Evolutionary conservation across 805 yeast species (phyloP).

Genomic region (Cyberlindnera euphorbiiphila): DNA sequence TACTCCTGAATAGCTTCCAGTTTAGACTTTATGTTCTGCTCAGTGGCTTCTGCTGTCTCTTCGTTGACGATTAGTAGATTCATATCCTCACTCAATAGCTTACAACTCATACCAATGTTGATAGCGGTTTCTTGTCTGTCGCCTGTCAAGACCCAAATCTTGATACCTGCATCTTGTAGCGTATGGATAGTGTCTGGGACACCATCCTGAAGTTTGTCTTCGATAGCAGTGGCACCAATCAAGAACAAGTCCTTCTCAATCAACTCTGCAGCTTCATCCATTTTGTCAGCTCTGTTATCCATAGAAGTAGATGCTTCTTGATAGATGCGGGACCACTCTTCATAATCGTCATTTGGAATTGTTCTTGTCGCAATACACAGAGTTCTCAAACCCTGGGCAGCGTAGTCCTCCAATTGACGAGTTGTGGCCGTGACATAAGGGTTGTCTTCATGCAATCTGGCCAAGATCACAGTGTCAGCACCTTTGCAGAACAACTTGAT

Average conservation of each 20-base stretch:
- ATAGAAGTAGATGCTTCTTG: slow-evolving; percentile 80
- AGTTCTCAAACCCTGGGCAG: slow-evolving; percentile 93
- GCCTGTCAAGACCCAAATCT: slow-evolving; percentile 97
- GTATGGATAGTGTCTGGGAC: slow-evolving; percentile 97
- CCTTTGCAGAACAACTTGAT: slow-evolving; percentile 91
- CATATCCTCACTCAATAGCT: slow-evolving; percentile 92
- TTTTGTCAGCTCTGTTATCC: slow-evolving; percentile 64
- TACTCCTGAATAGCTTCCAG: slow-evolving; percentile 67
- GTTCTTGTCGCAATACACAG: slow-evolving; percentile 87
- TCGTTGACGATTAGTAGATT: slow-evolving; percentile 86
- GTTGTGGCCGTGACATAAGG: slow-evolving; percentile 82
- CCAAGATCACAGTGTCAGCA: slow-evolving; percentile 94
- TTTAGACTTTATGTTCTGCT: slow-evolving; percentile 68
- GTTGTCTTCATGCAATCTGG: slow-evolving; percentile 66
- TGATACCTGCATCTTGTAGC: slow-evolving; percentile 93
- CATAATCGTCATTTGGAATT: slow-evolving; percentile 74
- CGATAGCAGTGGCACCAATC: slow-evolving; percentile 97
- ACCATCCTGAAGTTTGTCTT: slow-evolving; percentile 95
- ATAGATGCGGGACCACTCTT: slow-evolving; percentile 61
- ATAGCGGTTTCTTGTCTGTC: slow-evolving; percentile 98
- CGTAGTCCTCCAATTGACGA: slow-evolving; percentile 91
- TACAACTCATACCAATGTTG: slow-evolving; percentile 98
- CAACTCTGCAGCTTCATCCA: slow-evolving; percentile 85
- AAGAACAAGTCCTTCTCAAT: slow-evolving; percentile 78
- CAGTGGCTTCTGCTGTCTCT: slow-evolving; percentile 72